Percentiles rank a stretch among this genome's conserved stretches.
Evolutionary conservation across 2,329 filamentous ascomycete genomes (phyloP).

Genomic region (Paecilomyces sp.): DNA sequence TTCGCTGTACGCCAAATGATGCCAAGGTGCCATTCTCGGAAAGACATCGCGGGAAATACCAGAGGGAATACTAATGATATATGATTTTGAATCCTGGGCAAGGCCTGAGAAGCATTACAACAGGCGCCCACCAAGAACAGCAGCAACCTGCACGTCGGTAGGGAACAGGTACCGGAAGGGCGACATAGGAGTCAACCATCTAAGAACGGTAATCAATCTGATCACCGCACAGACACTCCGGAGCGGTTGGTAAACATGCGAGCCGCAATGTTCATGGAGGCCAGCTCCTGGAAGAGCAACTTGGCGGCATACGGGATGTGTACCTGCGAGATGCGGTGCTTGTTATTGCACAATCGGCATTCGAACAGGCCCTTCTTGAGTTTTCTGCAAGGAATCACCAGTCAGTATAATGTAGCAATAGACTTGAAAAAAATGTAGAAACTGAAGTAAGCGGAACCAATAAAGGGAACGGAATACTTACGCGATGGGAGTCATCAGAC

Average conservation of each 20-base stretch:
- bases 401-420: slow-evolving; percentile 22
- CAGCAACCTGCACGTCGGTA: not conserved
- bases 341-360: slow-evolving; percentile 97
- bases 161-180: not conserved
- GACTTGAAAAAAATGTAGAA: slow-evolving; percentile 4
- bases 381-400: slow-evolving; percentile 51
- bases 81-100: not conserved
- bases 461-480: slow-evolving; percentile 53
- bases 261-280: slow-evolving; percentile 96
- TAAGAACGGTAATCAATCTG: not conserved
- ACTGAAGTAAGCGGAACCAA: not conserved
- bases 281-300: slow-evolving; percentile 94
- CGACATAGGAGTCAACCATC: not conserved
- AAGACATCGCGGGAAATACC: slow-evolving; percentile 1
- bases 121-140: not conserved
- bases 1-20: slow-evolving; percentile 18
- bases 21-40: slow-evolving; percentile 8
- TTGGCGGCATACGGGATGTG: slow-evolving; percentile 98
- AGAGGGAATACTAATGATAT: slow-evolving; percentile 1
- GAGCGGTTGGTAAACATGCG: slow-evolving; percentile 82
- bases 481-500: slow-evolving; percentile 98
- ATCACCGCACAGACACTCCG: slow-evolving; percentile 34
- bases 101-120: not conserved
- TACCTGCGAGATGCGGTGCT: slow-evolving; percentile 96
- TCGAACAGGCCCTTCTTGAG: slow-evolving; percentile 94